Evolutionary conservation across 2,329 filamentous ascomycete genomes (phyloP).

Genomic region (Exophiala bonariae): DNA sequence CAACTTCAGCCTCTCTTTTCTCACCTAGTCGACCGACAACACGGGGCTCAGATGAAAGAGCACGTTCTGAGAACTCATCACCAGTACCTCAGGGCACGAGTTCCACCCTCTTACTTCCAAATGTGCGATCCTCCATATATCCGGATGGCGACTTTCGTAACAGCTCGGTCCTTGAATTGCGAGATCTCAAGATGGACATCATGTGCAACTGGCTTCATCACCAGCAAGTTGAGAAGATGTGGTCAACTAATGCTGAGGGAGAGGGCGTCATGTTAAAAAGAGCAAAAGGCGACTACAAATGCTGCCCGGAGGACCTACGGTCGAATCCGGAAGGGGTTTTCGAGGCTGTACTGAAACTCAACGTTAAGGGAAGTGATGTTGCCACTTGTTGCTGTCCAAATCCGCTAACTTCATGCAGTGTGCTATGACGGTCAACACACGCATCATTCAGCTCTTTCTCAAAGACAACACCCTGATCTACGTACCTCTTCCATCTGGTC

Average conservation of each 20-base stretch:
- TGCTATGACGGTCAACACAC: constrained; percentile 68
- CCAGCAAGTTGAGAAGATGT: constrained; percentile 58
- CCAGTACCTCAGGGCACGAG: too few relatives aligned
- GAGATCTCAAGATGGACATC: constrained; percentile 53
- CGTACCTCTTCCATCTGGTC: constrained; percentile 59
- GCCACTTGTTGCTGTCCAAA: neutral
- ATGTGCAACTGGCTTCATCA: constrained; percentile 66
- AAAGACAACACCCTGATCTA: constrained; percentile 51
- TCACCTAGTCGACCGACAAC: constrained; percentile 5
- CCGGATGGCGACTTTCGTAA: constrained; percentile 20
- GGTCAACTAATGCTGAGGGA: constrained; percentile 48
- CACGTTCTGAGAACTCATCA: neutral
- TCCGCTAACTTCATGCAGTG: constrained; percentile 41
- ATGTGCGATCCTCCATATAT: constrained; percentile 8
- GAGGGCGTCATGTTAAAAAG: constrained; percentile 60
- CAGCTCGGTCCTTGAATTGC: constrained; percentile 16
- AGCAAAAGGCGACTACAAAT: constrained; percentile 51
- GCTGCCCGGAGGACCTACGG: constrained; percentile 49
- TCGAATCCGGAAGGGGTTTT: constrained; percentile 51
- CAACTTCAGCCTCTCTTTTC: neutral
- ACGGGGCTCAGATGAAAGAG: neutral
- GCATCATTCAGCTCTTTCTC: constrained; percentile 63
- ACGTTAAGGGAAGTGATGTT: constrained; percentile 48
- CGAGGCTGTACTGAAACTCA: constrained; percentile 50
- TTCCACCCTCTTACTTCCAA: neutral